These are phyloP conservation scores for Saccharomycopsis synnaedendra DNA, from an alignment of 805 yeast species.

Conservation along the genomic window DNA sequence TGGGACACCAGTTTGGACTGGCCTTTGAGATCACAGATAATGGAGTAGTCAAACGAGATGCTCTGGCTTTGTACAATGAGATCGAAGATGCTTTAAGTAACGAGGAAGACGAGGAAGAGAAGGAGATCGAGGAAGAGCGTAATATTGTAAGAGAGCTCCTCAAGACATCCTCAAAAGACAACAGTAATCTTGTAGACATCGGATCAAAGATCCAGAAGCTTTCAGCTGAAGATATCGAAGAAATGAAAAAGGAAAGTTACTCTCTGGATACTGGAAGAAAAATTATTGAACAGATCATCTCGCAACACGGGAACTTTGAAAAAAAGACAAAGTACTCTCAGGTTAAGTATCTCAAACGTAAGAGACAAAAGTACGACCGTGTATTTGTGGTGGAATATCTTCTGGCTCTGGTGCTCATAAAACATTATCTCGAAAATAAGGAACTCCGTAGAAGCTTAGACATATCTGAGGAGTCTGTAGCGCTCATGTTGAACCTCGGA, in stretches of 20 bases:
- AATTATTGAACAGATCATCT: slow-evolving; percentile 72
- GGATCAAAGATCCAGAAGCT: slow-evolving; percentile 66
- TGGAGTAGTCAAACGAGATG: slow-evolving; percentile 37
- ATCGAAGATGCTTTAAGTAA: slow-evolving; percentile 21
- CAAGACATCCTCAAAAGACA: slow-evolving; percentile 37
- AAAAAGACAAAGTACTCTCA: slow-evolving; percentile 85
- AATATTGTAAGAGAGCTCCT: slow-evolving; percentile 26
- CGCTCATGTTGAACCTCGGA: slow-evolving; percentile 63
- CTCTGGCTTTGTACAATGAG: slow-evolving; percentile 23
- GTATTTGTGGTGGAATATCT: slow-evolving; percentile 74
- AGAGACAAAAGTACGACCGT: slow-evolving; percentile 82
- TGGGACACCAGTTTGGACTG: slow-evolving; percentile 81
- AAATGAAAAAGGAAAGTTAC: slow-evolving; percentile 59
- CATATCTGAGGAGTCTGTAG: slow-evolving; percentile 76
- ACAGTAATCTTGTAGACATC: slow-evolving; percentile 55
- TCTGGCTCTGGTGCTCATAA: slow-evolving; percentile 58
- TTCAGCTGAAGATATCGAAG: slow-evolving; percentile 72
- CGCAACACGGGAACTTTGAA: slow-evolving; percentile 76
- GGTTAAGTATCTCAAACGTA: slow-evolving; percentile 83
- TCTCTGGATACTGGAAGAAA: slow-evolving; percentile 54
- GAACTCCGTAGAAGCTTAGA: slow-evolving; percentile 57
- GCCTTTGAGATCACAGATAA: slow-evolving; percentile 68
- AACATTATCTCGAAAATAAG: slow-evolving; percentile 71
- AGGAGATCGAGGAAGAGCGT: slow-evolving; percentile 24
- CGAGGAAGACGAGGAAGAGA: slow-evolving; percentile 19